Evolutionary conservation across 805 yeast species (phyloP).

Genomic region (Isabelozyma gotoi): DNA sequence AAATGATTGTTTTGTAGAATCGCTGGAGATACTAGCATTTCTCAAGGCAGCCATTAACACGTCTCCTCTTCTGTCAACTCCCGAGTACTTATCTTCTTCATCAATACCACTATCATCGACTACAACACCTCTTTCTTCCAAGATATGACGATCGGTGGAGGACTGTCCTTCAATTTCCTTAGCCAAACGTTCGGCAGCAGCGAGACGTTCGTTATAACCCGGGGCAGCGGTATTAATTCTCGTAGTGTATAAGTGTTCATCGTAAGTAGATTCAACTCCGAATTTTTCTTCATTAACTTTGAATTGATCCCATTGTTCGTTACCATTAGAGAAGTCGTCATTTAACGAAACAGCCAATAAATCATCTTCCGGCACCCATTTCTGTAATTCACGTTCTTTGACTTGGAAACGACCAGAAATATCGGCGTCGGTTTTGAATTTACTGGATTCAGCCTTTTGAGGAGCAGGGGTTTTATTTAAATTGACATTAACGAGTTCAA

Average conservation of each 20-base stretch:
- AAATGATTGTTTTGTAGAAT: conserved; percentile 6
- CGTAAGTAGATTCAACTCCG: conserved; percentile 81
- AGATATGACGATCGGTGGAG: conserved; percentile 73
- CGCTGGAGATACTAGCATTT: conserved; percentile 24
- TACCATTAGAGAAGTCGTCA: conserved; percentile 22
- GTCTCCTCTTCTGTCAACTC: conserved; percentile 69
- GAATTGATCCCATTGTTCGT: conserved; percentile 84
- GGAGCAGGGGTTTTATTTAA: conserved; percentile 13
- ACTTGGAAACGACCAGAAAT: conserved; percentile 54
- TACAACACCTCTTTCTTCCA: conserved; percentile 83
- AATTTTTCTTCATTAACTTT: conserved; percentile 86
- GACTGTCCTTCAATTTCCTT: conserved; percentile 74
- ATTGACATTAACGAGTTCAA: conserved; percentile 44
- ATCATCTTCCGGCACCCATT: conserved; percentile 74
- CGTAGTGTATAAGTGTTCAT: conserved; percentile 87
- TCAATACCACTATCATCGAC: conserved; percentile 86
- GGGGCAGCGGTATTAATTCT: conserved; percentile 68
- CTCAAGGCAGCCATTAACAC: conserved; percentile 50
- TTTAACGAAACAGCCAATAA: conserved; percentile 29
- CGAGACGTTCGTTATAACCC: conserved; percentile 62
- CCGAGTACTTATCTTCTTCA: conserved; percentile 95
- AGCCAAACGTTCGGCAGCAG: conserved; percentile 77
- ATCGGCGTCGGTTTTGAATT: conserved; percentile 82
- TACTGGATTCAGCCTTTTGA: neutral
- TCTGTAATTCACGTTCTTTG: conserved; percentile 72